phyloP scores from a whole-genome alignment of 305 asterid species.

The Fraxinus baroniana region DNA sequence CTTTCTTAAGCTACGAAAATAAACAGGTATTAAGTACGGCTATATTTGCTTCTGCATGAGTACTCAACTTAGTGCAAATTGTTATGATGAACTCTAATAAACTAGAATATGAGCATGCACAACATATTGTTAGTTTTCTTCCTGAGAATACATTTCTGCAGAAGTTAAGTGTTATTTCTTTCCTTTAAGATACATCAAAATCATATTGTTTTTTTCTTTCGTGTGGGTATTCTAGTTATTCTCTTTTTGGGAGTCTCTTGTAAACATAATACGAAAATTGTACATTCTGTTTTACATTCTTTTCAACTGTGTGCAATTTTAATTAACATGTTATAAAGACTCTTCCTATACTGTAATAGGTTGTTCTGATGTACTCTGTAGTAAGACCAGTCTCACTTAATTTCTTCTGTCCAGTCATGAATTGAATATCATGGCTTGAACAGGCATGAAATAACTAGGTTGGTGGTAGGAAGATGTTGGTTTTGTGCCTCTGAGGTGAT shows the following conservation, averaged over 20 bases:
- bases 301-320: neutral
- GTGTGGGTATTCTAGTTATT: neutral
- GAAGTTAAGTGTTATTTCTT: neutral
- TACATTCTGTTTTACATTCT: neutral
- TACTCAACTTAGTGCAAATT: neutral
- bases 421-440: neutral
- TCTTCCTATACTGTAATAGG: neutral
- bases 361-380: neutral
- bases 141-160: neutral
- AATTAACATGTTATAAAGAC: neutral
- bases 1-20: conserved; percentile 40
- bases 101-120: neutral
- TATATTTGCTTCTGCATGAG: conserved; percentile 5
- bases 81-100: neutral
- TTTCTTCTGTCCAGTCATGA: neutral
- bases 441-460: neutral
- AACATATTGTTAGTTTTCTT: neutral
- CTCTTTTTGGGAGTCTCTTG: neutral
- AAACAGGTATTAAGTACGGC: conserved; percentile 49
- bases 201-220: neutral
- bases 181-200: neutral
- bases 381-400: neutral
- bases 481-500: neutral
- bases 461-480: neutral
- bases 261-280: neutral